Percentiles rank a stretch among this genome's conserved stretches.
Evolutionary conservation across 2,329 filamentous ascomycete genomes (phyloP).

Genomic region (Ascochyta viciae-villosae): DNA sequence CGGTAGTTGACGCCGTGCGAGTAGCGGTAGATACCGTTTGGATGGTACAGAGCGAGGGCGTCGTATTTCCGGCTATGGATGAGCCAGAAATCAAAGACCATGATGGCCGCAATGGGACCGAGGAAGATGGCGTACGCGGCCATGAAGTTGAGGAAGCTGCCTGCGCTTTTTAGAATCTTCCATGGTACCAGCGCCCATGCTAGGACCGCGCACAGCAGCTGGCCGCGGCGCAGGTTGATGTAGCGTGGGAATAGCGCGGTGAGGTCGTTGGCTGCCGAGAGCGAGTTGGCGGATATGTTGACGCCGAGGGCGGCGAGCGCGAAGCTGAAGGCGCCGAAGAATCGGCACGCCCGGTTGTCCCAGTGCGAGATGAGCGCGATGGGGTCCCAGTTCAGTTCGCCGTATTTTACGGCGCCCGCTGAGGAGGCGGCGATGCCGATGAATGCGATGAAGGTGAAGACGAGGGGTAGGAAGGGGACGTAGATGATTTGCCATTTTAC

Average conservation of each 20-base stretch:
- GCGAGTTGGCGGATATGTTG: constrained; percentile 61
- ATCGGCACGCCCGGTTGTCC: constrained; percentile 48
- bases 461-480: constrained; percentile 58
- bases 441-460: constrained; percentile 62
- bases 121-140: constrained; percentile 70
- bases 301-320: constrained; percentile 60
- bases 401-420: constrained; percentile 61
- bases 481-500: constrained; percentile 60
- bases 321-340: constrained; percentile 54
- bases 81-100: constrained; percentile 67
- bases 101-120: constrained; percentile 67
- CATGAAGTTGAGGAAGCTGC: constrained; percentile 65
- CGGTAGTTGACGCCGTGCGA: constrained; percentile 64
- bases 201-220: constrained; percentile 54
- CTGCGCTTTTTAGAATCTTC: constrained; percentile 55
- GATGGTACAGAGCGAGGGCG: constrained; percentile 61
- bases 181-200: constrained; percentile 56
- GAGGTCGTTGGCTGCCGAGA: constrained; percentile 63
- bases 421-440: constrained; percentile 67
- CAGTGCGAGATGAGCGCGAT: constrained; percentile 51
- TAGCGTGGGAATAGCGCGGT: constrained; percentile 60
- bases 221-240: constrained; percentile 60
- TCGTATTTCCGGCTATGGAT: constrained; percentile 59
- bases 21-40: constrained; percentile 60
- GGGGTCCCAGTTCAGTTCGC: constrained; percentile 54